A percentile compares a stretch with the other conserved stretches of the same genome.
Evolutionary conservation across 306 rosid genomes (phyloP).

Genomic region (Senna siamea): DNA sequence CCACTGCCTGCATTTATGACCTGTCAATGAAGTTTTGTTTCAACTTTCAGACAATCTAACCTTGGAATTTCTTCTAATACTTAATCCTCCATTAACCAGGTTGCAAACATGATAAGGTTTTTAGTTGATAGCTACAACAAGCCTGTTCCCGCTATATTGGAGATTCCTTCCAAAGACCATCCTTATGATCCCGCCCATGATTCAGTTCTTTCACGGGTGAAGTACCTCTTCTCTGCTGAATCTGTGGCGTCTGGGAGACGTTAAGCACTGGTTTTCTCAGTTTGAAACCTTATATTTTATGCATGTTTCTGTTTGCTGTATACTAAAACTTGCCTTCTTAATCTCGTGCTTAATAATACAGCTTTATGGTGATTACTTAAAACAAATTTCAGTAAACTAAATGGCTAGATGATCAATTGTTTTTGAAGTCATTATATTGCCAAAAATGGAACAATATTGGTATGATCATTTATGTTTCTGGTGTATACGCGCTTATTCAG

Average conservation of each 20-base stretch:
- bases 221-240: conserved; percentile 77
- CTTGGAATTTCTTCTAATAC: conserved; percentile 6
- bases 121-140: conserved; percentile 77
- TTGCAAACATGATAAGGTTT: conserved; percentile 82
- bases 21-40: conserved; percentile 4
- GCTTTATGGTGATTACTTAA: conserved; percentile 13
- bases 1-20: not conserved
- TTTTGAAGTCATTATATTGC: not conserved
- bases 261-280: conserved; percentile 24
- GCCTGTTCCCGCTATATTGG: conserved; percentile 77
- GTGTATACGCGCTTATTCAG: not conserved
- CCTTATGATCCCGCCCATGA: conserved; percentile 82
- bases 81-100: conserved; percentile 43
- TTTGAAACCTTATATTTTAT: not conserved
- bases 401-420: not conserved
- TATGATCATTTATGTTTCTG: conserved; percentile 4
- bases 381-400: conserved; percentile 16
- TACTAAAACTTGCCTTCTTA: not conserved
- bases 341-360: not conserved
- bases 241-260: conserved; percentile 77
- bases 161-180: conserved; percentile 83
- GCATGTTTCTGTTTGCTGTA: conserved; percentile 12
- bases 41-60: not conserved
- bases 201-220: conserved; percentile 80
- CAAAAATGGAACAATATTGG: not conserved